A percentile compares a stretch with the other conserved stretches of the same genome.
Evolutionary conservation across 2,329 filamentous ascomycete genomes (phyloP).

Genomic region (Fusarium temperatum): DNA sequence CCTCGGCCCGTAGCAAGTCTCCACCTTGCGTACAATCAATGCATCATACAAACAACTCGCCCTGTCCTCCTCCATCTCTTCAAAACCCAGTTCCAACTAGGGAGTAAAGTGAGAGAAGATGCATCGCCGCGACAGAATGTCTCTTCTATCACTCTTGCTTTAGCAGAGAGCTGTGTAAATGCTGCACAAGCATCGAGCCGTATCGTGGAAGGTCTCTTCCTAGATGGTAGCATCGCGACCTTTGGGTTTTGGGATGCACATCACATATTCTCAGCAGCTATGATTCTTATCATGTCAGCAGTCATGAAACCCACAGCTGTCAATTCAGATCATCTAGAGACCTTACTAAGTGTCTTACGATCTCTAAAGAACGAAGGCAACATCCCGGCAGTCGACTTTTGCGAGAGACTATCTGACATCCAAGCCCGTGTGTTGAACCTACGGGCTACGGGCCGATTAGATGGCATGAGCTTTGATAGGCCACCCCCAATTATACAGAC

Average conservation of each 20-base stretch:
- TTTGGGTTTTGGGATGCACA: constrained; percentile 48
- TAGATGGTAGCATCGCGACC: constrained; percentile 38
- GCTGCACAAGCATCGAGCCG: constrained; percentile 43
- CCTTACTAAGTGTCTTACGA: constrained; percentile 41
- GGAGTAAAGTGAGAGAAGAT: constrained; percentile 8
- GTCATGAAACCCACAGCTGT: constrained; percentile 42
- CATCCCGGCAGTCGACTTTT: constrained; percentile 44
- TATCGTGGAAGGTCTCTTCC: constrained; percentile 39
- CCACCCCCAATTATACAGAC: not conserved
- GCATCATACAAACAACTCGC: constrained; percentile 47
- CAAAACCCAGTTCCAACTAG: constrained; percentile 43
- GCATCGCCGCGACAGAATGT: constrained; percentile 26
- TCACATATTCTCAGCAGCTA: constrained; percentile 45
- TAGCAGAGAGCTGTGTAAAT: constrained; percentile 47
- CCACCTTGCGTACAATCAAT: constrained; percentile 47
- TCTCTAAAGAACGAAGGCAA: constrained; percentile 45
- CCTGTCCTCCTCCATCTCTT: constrained; percentile 46
- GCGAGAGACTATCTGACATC: constrained; percentile 41
- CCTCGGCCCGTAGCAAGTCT: constrained; percentile 41
- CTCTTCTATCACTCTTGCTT: constrained; percentile 44
- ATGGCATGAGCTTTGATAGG: not conserved
- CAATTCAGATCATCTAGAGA: constrained; percentile 43
- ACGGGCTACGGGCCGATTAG: constrained; percentile 17
- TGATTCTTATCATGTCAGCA: constrained; percentile 46
- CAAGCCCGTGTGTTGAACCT: constrained; percentile 32